A percentile compares a stretch with the other conserved stretches of the same genome.
These are phyloP conservation scores for Agrocybe praecox DNA, from an alignment of 768 basidiomycete species.

Conservation along the genomic window DNA sequence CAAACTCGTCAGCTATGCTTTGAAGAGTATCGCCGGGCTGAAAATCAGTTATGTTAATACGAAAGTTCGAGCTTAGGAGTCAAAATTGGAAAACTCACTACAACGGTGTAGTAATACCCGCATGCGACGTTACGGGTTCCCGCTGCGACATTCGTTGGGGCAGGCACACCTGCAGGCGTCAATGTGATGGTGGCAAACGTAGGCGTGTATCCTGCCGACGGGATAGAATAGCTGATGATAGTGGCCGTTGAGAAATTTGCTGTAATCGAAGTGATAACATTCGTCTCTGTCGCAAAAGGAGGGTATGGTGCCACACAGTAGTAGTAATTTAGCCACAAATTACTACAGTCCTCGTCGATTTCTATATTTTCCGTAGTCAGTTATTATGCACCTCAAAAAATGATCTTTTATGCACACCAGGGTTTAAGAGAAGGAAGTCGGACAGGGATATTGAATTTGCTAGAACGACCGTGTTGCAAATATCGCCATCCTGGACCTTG, in stretches of 20 bases:
- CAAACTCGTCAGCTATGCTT: conserved; percentile 6
- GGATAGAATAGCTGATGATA: background rate
- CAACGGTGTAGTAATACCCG: conserved; percentile 19
- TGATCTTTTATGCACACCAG: background rate
- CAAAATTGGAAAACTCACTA: background rate
- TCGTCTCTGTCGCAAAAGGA: conserved; percentile 3
- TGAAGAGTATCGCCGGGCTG: background rate
- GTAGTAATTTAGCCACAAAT: conserved; percentile 4
- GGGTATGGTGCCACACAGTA: conserved; percentile 9
- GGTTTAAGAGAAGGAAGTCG: background rate
- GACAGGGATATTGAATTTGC: background rate
- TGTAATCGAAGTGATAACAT: background rate
- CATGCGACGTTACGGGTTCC: conserved; percentile 23
- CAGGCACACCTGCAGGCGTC: conserved; percentile 3
- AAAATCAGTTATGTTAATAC: background rate
- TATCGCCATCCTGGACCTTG: conserved; percentile 1
- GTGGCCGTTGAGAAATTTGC: conserved; percentile 3
- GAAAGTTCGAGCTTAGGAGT: background rate
- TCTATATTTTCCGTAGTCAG: background rate
- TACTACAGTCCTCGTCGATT: conserved; percentile 6
- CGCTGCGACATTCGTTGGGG: conserved; percentile 13
- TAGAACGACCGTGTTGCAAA: conserved; percentile 3
- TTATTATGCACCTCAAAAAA: no score
- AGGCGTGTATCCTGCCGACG: background rate
- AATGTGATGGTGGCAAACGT: background rate